These are phyloP conservation scores for Mycena belliarum DNA, from an alignment of 768 basidiomycete species.

Conservation along the genomic window DNA sequence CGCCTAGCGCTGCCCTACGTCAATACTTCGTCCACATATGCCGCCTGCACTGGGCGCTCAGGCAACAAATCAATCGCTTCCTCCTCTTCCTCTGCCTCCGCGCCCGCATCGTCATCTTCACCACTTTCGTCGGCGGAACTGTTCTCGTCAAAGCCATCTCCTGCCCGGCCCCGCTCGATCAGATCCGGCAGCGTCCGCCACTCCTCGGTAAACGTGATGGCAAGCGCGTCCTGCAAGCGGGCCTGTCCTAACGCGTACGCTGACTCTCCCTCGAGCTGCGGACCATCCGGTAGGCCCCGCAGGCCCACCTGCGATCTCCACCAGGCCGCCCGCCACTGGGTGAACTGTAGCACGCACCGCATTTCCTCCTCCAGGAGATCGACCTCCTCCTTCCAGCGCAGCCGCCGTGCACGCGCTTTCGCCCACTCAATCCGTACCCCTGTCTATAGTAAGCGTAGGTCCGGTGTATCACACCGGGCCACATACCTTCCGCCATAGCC, in stretches of 20 bases:
- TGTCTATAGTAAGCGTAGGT: not conserved
- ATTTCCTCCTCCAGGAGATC: not conserved
- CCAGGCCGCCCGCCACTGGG: not conserved
- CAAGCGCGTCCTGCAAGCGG: not conserved
- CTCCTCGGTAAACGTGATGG: not conserved
- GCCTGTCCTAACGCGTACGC: not conserved
- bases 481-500: slow-evolving; percentile 1
- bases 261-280: not conserved
- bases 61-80: no score
- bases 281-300: not conserved
- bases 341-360: not conserved
- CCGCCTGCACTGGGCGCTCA: no score
- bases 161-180: no score
- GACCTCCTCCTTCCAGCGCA: slow-evolving; percentile 27
- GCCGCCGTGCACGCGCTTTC: slow-evolving; percentile 21
- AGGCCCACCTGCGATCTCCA: not conserved
- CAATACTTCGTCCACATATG: no score
- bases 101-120: no score
- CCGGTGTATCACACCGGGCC: no score
- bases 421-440: slow-evolving; percentile 26
- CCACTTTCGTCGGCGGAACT: no score
- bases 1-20: no score
- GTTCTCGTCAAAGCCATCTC: no score
- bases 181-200: not conserved
- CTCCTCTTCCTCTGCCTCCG: no score